Evolutionary conservation across 208 protist species (phyloP).

Genomic region (Leishmania turanica): DNA sequence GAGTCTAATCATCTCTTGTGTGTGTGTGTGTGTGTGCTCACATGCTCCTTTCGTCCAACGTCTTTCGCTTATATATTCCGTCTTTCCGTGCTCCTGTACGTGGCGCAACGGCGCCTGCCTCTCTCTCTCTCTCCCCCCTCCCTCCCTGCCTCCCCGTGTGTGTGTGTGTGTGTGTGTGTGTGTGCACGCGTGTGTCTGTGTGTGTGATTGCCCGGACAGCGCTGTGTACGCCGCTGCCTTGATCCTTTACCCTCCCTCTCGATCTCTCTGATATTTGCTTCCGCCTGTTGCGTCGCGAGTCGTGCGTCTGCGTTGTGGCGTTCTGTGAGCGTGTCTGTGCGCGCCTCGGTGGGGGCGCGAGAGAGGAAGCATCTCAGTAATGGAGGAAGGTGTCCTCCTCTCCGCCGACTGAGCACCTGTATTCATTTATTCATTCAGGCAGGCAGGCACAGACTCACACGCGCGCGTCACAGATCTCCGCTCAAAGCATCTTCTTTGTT

Average conservation of each 20-base stretch:
- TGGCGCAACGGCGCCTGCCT: not conserved
- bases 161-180: not conserved
- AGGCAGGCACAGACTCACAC: not conserved
- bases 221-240: not conserved
- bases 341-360: not conserved
- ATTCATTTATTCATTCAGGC: not conserved
- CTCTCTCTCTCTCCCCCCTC: too few species aligned
- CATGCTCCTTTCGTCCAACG: not conserved
- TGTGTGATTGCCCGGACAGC: not conserved
- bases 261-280: not conserved
- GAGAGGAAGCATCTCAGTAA: not conserved
- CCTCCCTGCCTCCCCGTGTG: not conserved
- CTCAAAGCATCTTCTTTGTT: not conserved
- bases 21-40: not conserved
- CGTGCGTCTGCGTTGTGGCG: too few species aligned
- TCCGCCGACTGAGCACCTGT: not conserved
- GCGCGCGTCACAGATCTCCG: not conserved
- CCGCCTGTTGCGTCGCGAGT: not conserved
- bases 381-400: not conserved
- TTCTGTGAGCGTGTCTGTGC: not conserved
- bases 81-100: too few species aligned
- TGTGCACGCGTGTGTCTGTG: not conserved
- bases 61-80: not conserved
- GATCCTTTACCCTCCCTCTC: not conserved
- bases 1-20: not conserved